Evolutionary conservation across 805 yeast species (phyloP).

Genomic region (Hanseniaspora occidentalis): DNA sequence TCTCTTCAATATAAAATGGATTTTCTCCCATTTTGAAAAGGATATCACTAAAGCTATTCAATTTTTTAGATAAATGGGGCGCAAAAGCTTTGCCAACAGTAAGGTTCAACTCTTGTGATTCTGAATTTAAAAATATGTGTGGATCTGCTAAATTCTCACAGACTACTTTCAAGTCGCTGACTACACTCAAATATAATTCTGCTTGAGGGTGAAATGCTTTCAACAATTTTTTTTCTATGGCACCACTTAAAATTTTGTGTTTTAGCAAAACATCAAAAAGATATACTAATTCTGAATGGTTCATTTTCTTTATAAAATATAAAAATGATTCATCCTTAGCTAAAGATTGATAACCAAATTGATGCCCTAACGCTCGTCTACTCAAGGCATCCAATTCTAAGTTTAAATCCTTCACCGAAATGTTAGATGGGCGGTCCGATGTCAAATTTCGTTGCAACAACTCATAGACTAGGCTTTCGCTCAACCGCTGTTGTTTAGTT

Average conservation of each 20-base stretch:
- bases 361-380: constrained; percentile 12
- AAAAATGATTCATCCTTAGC: constrained; percentile 28
- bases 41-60: constrained; percentile 35
- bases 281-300: constrained; percentile 53
- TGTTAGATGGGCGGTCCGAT: too few relatives aligned
- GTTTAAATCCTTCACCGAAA: constrained; percentile 40
- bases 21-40: constrained; percentile 34
- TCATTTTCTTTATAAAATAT: constrained; percentile 40
- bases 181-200: constrained; percentile 45
- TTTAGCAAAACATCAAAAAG: constrained; percentile 55
- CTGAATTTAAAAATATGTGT: constrained; percentile 25
- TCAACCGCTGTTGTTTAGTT: constrained; percentile 28
- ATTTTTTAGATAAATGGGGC: constrained; percentile 63
- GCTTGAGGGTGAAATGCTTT: constrained; percentile 74
- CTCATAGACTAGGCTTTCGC: constrained; percentile 35
- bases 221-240: constrained; percentile 45
- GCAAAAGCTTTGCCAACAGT: constrained; percentile 36
- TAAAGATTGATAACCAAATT: constrained; percentile 13
- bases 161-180: constrained; percentile 48
- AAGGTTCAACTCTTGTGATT: constrained; percentile 24
- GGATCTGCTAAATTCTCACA: constrained; percentile 48
- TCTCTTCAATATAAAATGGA: constrained; percentile 70
- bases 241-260: constrained; percentile 41
- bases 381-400: constrained; percentile 32
- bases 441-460: constrained; percentile 24